Evolutionary conservation across 2,329 filamentous ascomycete genomes (phyloP), one percentile per base, ranked within the genome.

Genomic region (Ramichloridium luteum): DNA sequence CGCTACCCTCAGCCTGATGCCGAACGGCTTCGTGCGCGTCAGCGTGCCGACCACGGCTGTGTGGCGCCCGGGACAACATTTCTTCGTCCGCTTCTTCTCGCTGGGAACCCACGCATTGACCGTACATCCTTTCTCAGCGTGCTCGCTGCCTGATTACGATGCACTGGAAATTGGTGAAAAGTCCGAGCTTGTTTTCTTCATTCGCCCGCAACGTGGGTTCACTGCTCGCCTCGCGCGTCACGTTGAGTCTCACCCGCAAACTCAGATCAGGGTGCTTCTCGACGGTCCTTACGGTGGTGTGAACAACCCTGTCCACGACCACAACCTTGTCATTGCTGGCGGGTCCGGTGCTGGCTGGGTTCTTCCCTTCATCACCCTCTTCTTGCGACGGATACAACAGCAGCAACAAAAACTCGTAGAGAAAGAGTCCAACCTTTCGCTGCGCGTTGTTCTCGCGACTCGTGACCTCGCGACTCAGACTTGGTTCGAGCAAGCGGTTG

Each of bases 281-380:
- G 72, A 76, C 25, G 72, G 72, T 0, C 72, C 72, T 0, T 75
- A 75, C 35, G 70, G 72, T 0, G 71, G 70, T 0, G 47, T 70
- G 12, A 49, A 58, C 2, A 44, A 44, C 3, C 41, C 47, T 4
- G 57, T 59, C 27, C 64, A 61, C 30, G 61, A 70, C 28, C 51
- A 50, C 5, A 48, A 55, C 1, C 46, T 76, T 0, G 48, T 74
- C 11, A 49, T 74, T 3, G 64, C 65, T 0, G 70, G 72, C 6
- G 72, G 72, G 0, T 67, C 71, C 0, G 72, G 72, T 1, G 66
- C 64, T 2, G 68, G 68, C 0, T 69, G 67, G 48, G 60, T 61
- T 1, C 45, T 75, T 0, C 58, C 61, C 0, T 51, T 73, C 4
- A 51, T 70, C 6, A 62, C 67, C 43, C 54, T 60, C 5, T 46